phyloP scores from a whole-genome alignment of 2,329 filamentous ascomycete genomes.

The Emmonsiellopsis sp. region DNA sequence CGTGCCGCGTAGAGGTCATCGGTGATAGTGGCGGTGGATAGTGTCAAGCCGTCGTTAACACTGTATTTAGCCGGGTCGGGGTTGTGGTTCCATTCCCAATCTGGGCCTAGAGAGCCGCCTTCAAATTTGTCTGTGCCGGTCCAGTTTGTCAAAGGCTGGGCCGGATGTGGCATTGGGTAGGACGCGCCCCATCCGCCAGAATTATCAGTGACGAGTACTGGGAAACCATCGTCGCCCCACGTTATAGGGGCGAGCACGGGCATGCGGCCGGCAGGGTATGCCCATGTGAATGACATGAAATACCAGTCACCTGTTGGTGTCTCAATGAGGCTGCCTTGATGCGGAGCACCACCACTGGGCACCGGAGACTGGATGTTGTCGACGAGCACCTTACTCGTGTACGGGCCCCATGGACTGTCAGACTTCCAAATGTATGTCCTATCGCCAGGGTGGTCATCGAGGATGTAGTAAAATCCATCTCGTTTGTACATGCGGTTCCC shows the following conservation, averaged over 20 bases:
- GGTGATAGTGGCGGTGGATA: slow-evolving; percentile 45
- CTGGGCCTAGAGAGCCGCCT: slow-evolving; percentile 32
- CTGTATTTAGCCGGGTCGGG: slow-evolving; percentile 42
- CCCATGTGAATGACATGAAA: slow-evolving; percentile 49
- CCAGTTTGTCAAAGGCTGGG: slow-evolving; percentile 17
- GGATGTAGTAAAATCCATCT: slow-evolving; percentile 49
- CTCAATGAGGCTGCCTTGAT: slow-evolving; percentile 50
- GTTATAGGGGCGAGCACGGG: slow-evolving; percentile 49
- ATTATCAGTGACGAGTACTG: slow-evolving; percentile 34
- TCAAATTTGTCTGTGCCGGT: slow-evolving; percentile 40
- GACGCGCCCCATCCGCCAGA: slow-evolving; percentile 39
- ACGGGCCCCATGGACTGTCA: slow-evolving; percentile 44
- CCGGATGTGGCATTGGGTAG: slow-evolving; percentile 24
- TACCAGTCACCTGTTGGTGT: slow-evolving; percentile 48
- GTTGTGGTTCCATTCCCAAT: slow-evolving; percentile 58
- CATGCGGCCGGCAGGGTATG: slow-evolving; percentile 49
- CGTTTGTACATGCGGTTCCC: slow-evolving; percentile 50
- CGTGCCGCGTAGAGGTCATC: slow-evolving; percentile 38
- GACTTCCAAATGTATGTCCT: slow-evolving; percentile 44
- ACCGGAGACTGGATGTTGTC: slow-evolving; percentile 37
- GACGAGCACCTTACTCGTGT: slow-evolving; percentile 38
- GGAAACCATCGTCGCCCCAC: slow-evolving; percentile 47
- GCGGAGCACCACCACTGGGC: slow-evolving; percentile 36
- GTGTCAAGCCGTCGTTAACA: slow-evolving; percentile 37
- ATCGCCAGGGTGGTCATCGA: slow-evolving; percentile 39